Percentiles rank a stretch among this genome's conserved stretches.
Evolutionary conservation across 2,329 filamentous ascomycete species (phyloP).

Genomic region (Sporothrix pseudoabietina): DNA sequence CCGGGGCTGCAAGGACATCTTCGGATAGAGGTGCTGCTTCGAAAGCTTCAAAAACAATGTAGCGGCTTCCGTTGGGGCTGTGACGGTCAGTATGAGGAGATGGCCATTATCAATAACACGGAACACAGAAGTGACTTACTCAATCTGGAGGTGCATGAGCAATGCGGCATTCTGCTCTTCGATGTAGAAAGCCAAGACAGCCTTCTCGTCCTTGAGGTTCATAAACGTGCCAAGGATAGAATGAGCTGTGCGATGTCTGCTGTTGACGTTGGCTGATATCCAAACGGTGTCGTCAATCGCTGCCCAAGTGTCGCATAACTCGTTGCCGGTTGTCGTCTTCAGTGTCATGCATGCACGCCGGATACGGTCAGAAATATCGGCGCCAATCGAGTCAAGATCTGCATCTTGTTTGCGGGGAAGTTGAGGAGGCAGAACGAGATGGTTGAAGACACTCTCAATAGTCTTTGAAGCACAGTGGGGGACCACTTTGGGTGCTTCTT

Average conservation of each 20-base stretch:
- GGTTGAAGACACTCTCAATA: background rate
- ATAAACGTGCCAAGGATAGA: background rate
- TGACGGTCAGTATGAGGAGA: background rate
- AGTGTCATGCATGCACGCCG: background rate
- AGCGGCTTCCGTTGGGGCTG: conserved; percentile 2
- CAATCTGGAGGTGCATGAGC: conserved; percentile 35
- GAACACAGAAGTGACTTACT: background rate
- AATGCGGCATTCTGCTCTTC: conserved; percentile 41
- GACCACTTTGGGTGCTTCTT: too few relatives aligned
- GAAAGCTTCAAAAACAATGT: conserved; percentile 56
- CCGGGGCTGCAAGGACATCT: conserved; percentile 53
- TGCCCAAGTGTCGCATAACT: background rate
- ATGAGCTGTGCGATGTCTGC: background rate
- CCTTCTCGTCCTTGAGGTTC: background rate
- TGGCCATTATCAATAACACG: background rate
- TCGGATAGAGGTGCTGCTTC: conserved; percentile 59
- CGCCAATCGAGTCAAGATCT: background rate
- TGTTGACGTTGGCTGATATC: background rate
- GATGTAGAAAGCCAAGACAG: conserved; percentile 28
- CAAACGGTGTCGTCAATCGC: background rate
- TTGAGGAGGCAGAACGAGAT: background rate
- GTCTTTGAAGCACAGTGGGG: too few relatives aligned
- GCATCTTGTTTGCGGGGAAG: background rate
- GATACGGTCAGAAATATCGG: background rate
- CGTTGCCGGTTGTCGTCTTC: background rate